phyloP scores from a whole-genome alignment of 1,284 basidiomycete species.

The Papiliotrema fonsecae region DNA sequence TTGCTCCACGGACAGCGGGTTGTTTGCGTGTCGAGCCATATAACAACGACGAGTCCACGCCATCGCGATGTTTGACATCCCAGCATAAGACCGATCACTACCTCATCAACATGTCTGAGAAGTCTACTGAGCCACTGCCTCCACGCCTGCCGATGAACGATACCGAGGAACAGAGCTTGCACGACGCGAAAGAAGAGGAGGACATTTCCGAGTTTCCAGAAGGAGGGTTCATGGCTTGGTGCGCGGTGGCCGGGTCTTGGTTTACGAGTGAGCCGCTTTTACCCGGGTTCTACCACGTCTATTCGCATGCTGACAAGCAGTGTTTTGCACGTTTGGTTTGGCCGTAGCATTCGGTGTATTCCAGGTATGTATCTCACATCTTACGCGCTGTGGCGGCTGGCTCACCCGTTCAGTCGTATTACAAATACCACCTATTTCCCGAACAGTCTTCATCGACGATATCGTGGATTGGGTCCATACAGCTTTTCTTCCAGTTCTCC shows the following conservation, averaged over 20 bases:
- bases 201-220: background rate
- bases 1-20: too few species aligned
- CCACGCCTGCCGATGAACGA: too few species aligned
- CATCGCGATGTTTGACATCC: too few species aligned
- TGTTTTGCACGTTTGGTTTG: constrained; percentile 2
- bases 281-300: background rate
- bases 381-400: background rate
- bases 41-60: too few species aligned
- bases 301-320: background rate
- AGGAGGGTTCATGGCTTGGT: background rate
- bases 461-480: constrained; percentile 68
- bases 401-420: constrained; percentile 20
- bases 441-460: constrained; percentile 21
- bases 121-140: too few species aligned
- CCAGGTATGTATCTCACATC: background rate
- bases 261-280: background rate
- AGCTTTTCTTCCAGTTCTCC: constrained; percentile 54
- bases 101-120: too few species aligned
- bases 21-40: too few species aligned
- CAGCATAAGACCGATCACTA: too few species aligned
- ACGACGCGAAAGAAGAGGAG: too few species aligned
- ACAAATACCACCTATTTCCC: constrained; percentile 20
- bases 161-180: too few species aligned
- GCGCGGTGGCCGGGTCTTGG: background rate
- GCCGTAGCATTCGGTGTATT: constrained; percentile 3